Base-by-base conservation (phyloP, 768 basidiomycete species). In the Coprinopsis sp. region DNA sequence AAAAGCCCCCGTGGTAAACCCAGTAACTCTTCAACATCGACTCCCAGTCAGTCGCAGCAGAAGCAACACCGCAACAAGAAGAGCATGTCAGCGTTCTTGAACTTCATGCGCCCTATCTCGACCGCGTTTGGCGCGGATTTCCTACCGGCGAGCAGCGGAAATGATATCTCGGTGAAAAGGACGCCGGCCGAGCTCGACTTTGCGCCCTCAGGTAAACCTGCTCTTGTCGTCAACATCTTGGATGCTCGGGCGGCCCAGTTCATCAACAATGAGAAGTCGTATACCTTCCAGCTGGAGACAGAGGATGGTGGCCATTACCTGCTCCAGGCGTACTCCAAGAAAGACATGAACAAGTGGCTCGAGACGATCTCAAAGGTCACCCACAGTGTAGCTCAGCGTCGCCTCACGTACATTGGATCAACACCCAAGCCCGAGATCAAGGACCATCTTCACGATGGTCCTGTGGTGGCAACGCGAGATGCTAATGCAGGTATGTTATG, bases 61-160 rank as follows among this genome's bases (percentile, higher is more conserved):
- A 87, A 89, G 63, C 83, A 84, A 46, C 86, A 88, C 51, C 76
- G 87, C n/a, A 81, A 84, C 64, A 91, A 91, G 76, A 87, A 89
- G 66, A 90, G 87, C 69, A 85, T 90, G 72, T 90, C 82, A 1
- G 84, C 86, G 4, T 85, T 91, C 63, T 76, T 91, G 66, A 84
- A 81, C 55, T 73, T 91, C 67, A 91, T 91, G 83, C 77, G 89
- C n/a, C 90, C 89, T 2, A 82, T 91, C 42, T 92, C 90, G 13
- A 90, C 81, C 50, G 90, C 90, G 2, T 91, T 91, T 58, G 81
- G 81, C 16, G 78, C 82, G 36, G 82, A 86, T 39, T 70, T 73
- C 22, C 63, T 72, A 14, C 68, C 71, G 21, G 45, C 68, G 4
- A 57, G 63, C 2, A 22, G 33, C 38, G 41, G 28, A 21, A 58